Evolutionary conservation across 805 yeast genomes (phyloP).

Genomic region (Zygosaccharomyces kombuchaensis): DNA sequence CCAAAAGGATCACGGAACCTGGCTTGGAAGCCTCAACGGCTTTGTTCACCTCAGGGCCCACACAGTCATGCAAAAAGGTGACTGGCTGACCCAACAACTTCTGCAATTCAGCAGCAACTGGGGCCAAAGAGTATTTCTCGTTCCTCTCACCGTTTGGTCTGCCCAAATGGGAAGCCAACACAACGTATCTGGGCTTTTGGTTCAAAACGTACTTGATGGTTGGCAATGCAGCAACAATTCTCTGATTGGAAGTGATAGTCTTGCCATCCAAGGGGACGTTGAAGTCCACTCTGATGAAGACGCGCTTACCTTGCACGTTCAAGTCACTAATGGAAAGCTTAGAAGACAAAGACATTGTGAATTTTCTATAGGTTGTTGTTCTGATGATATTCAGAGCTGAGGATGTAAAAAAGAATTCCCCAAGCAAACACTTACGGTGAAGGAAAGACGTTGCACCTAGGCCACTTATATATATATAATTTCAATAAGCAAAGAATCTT

Average conservation of each 20-base stretch:
- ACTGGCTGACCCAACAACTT: conserved; percentile 71
- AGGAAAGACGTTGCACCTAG: not conserved
- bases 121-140: conserved; percentile 85
- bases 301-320: conserved; percentile 84
- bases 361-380: not conserved
- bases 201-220: conserved; percentile 93
- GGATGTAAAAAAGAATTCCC: not conserved
- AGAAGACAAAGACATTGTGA: conserved; percentile 81
- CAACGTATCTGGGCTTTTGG: conserved; percentile 83
- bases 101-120: conserved; percentile 87
- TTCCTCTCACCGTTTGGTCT: conserved; percentile 95
- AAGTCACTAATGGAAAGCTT: conserved; percentile 92
- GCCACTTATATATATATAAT: conserved; percentile 11
- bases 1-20: conserved; percentile 86
- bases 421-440: not conserved
- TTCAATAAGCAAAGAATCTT: conserved; percentile 6
- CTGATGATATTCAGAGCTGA: not conserved
- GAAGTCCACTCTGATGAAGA: conserved; percentile 97
- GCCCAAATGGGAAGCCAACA: conserved; percentile 96
- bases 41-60: conserved; percentile 83
- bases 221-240: conserved; percentile 99
- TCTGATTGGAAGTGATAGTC: conserved; percentile 97
- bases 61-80: conserved; percentile 82
- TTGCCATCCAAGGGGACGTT: conserved; percentile 93
- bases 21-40: conserved; percentile 67